Evolutionary conservation across 331 rosid species (phyloP).

Genomic region (Arachis monticola): DNA sequence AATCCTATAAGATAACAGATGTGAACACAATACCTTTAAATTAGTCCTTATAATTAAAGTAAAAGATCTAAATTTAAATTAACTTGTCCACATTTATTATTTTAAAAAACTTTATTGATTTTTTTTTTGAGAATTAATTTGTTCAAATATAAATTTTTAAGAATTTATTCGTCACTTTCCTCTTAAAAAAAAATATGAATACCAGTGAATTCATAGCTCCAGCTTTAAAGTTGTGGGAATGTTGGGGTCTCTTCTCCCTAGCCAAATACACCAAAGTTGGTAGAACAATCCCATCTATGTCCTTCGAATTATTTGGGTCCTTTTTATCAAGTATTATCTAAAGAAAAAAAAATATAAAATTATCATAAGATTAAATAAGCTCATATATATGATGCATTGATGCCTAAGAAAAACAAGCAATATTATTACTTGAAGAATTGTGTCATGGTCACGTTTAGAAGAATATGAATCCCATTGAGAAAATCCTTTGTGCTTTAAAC

Average conservation of each 20-base stretch:
- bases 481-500: constrained; percentile 51
- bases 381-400: neutral
- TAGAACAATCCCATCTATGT: constrained; percentile 56
- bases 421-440: constrained; percentile 62
- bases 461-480: constrained; percentile 63
- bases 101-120: too few species aligned
- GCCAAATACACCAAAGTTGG: constrained; percentile 80
- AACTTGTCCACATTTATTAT: too few species aligned
- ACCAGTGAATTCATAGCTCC: constrained; percentile 96
- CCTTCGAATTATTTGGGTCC: constrained; percentile 52
- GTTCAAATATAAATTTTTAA: too few species aligned
- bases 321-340: constrained; percentile 68
- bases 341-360: neutral
- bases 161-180: too few species aligned
- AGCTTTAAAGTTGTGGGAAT: constrained; percentile 75
- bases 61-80: too few species aligned
- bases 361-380: neutral
- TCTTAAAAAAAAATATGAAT: neutral
- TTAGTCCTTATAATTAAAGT: too few species aligned
- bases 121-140: too few species aligned
- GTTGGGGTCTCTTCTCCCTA: constrained; percentile 77
- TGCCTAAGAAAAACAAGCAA: neutral
- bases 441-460: constrained; percentile 66
- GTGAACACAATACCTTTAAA: too few species aligned
- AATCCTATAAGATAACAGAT: too few species aligned